phyloP scores from a whole-genome alignment of 768 basidiomycete genomes.

The Mycena capillaripes region DNA sequence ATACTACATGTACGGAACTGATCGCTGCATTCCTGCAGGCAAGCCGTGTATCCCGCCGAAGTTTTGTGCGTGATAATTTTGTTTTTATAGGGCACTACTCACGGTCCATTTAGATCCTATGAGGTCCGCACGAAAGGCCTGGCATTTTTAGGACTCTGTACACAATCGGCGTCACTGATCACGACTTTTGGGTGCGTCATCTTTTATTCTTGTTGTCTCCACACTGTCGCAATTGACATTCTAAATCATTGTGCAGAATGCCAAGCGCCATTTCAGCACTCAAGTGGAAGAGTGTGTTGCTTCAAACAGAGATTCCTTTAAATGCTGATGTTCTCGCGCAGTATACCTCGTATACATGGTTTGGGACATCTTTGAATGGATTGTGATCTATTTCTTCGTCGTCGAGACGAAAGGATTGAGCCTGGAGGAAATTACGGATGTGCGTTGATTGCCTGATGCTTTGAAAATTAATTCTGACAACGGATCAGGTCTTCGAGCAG shows the following conservation, averaged over 20 bases:
- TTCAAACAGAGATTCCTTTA: neutral
- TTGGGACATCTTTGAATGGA: constrained; percentile 63
- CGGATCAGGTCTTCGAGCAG: constrained; percentile 51
- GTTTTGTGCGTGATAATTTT: constrained; percentile 46
- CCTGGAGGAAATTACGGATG: constrained; percentile 63
- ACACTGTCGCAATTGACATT: neutral
- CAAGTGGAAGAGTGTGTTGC: constrained; percentile 59
- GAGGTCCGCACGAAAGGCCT: constrained; percentile 67
- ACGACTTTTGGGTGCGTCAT: constrained; percentile 63
- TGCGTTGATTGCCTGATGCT: no score
- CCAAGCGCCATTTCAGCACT: constrained; percentile 62
- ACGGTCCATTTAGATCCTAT: constrained; percentile 41
- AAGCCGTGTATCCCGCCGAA: constrained; percentile 69
- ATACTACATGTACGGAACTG: neutral
- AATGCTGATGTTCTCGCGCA: constrained; percentile 40
- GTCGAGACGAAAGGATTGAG: constrained; percentile 68
- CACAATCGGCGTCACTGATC: constrained; percentile 59
- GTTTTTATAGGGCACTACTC: neutral
- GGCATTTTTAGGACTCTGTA: constrained; percentile 61
- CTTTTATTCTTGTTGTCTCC: neutral
- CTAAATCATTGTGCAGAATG: constrained; percentile 47
- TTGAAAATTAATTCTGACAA: no score
- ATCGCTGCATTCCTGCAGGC: constrained; percentile 45
- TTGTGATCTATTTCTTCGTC: constrained; percentile 61
- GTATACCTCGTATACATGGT: constrained; percentile 65